Evolutionary conservation across 371 early-diverging fungal species (phyloP), one percentile per base, ranked within the genome.

Genomic region (Sporodiniella umbellata): DNA sequence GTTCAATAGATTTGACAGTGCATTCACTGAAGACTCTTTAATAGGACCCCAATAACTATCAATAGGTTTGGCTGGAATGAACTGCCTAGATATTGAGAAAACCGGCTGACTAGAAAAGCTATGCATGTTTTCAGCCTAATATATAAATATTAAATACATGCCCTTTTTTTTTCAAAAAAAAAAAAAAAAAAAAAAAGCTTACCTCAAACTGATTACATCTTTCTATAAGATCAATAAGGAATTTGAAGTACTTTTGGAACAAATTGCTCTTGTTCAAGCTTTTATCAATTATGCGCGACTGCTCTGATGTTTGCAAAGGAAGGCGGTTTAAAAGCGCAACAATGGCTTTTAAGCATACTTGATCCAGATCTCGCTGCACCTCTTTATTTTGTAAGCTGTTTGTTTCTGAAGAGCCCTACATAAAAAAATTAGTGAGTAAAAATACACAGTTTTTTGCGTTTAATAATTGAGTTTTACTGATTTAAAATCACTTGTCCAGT

Each of bases 1-100:
- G n/a, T 87, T 85, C 10, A 95, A 72, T 56, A 95, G 79, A 53
- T 93, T 89, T 14, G 93, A 89, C 42, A 95, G 70, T 0, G 92
- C 90, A 50, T 83, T 73, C 56, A 94, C 89, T 4, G 93, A 84
- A 40, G 84, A 80, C 8, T 93, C 88, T 55, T 91, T 90, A 23
- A 92, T 53, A 8, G 80, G 80, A 2, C 77, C 76, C 35, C 86
- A 68, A 57, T 87, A 51, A 3, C 49, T 39, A 11, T 64, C 64
- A n/a, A 51, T 28, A 7, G 55, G 23, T 33, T 52, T 64, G 12
- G 43, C 46, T 2, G 42, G 37, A 4, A 54, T 22, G 33, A 30
- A 22, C 70, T 65, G 48, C n/a, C 17, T 40, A 7, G 40, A 40
- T 10, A 40, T 10, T 8, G 21, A 40, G 21, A 40, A 40, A 8